A percentile compares a stretch with the other conserved stretches of the same genome.
phyloP scores from a whole-genome alignment of 192 early-diverging fungal genomes.

The Podila epigama region DNA sequence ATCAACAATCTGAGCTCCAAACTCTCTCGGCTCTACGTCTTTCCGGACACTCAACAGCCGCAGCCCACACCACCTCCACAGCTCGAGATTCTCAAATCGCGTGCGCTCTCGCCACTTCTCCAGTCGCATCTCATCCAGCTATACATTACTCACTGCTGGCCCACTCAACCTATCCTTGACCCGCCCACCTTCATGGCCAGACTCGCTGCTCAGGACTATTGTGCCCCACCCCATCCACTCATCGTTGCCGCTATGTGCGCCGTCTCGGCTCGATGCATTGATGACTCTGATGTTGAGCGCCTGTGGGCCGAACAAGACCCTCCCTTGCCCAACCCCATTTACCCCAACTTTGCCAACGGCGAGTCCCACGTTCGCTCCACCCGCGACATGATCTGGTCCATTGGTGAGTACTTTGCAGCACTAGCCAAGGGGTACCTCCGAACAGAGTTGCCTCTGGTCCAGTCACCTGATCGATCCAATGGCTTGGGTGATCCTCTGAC shows the following conservation, averaged over 20 bases:
- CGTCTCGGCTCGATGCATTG: conserved; percentile 27
- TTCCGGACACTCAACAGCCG: conserved; percentile 24
- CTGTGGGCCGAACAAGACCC: conserved; percentile 45
- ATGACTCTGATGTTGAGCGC: conserved; percentile 38
- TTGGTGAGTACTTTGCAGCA: conserved; percentile 43
- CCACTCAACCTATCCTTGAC: conserved; percentile 39
- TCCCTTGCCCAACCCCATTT: conserved; percentile 32
- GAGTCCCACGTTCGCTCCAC: conserved; percentile 35
- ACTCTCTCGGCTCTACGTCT: conserved; percentile 46
- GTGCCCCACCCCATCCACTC: conserved; percentile 40
- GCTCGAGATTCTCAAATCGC: conserved; percentile 41
- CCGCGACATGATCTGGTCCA: conserved; percentile 48
- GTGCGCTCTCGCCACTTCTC: conserved; percentile 38
- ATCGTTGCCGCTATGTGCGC: conserved; percentile 45
- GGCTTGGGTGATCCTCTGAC: conserved; percentile 44
- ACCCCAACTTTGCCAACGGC: conserved; percentile 41
- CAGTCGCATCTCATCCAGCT: conserved; percentile 48
- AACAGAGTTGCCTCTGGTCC: conserved; percentile 37
- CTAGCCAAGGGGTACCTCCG: conserved; percentile 41
- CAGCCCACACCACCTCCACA: conserved; percentile 29
- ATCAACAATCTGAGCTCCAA: conserved; percentile 48
- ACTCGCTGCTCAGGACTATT: conserved; percentile 37
- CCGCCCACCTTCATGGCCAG: conserved; percentile 45
- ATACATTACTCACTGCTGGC: conserved; percentile 35
- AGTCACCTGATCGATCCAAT: conserved; percentile 40